A percentile compares a stretch with the other conserved stretches of the same genome.
These are phyloP conservation scores for Monilinia laxa DNA, from an alignment of 2,329 filamentous ascomycete species.

Conservation along the genomic window DNA sequence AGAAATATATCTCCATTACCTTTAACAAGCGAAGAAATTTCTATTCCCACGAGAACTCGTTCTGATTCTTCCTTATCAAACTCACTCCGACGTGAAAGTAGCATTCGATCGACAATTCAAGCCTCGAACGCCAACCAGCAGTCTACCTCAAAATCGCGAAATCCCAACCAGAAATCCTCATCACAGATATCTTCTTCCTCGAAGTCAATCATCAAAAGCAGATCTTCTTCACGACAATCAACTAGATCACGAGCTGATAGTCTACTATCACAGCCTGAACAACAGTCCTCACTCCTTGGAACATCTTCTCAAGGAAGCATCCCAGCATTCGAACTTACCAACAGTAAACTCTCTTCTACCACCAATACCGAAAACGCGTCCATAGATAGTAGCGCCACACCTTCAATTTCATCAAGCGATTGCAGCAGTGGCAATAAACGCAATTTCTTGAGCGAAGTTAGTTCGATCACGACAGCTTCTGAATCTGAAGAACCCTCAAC, in stretches of 20 bases:
- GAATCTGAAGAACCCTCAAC: conserved; percentile 24
- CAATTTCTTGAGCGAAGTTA: conserved; percentile 15
- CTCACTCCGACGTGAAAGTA: conserved; percentile 6
- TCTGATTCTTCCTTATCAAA: conserved; percentile 2
- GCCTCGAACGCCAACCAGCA: neutral
- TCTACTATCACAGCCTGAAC: conserved; percentile 4
- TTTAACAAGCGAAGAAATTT: neutral
- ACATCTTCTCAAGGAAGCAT: conserved; percentile 16
- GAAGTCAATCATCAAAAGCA: neutral
- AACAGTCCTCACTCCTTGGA: conserved; percentile 1
- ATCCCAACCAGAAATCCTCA: neutral
- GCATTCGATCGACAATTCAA: conserved; percentile 12
- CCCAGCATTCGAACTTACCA: neutral
- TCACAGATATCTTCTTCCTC: conserved; percentile 2
- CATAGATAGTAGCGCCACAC: conserved; percentile 3
- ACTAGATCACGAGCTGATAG: conserved; percentile 12
- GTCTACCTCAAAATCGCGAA: neutral
- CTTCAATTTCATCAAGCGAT: conserved; percentile 15
- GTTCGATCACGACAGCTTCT: conserved; percentile 21
- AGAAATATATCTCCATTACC: neutral
- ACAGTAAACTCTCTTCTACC: conserved; percentile 6
- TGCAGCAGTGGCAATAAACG: conserved; percentile 11
- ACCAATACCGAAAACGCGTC: conserved; percentile 8
- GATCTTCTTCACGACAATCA: conserved; percentile 10
- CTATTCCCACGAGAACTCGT: neutral